phyloP scores from a whole-genome alignment of 805 yeast genomes.

The Ogataea glucozyma region DNA sequence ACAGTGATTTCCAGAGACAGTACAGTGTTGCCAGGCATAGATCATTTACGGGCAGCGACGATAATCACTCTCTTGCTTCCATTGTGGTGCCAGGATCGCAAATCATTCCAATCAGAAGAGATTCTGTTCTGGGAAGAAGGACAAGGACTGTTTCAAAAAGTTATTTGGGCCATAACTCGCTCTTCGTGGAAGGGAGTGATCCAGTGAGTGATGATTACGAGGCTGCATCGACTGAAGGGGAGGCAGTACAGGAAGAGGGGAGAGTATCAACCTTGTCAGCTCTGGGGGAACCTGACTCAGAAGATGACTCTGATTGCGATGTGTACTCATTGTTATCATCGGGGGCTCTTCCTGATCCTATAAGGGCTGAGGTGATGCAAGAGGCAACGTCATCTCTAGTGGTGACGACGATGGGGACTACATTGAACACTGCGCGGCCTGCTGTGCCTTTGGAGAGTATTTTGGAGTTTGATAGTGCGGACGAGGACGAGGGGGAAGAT shows the following conservation, averaged over 20 bases:
- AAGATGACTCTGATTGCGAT: not conserved
- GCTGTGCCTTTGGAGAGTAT: not conserved
- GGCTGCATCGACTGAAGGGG: not conserved
- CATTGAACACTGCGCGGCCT: not conserved
- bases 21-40: constrained; percentile 25
- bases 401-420: too few relatives aligned
- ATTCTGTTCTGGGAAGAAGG: constrained; percentile 14
- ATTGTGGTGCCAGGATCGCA: constrained; percentile 23
- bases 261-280: too few relatives aligned
- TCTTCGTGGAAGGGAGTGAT: not conserved
- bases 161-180: constrained; percentile 7
- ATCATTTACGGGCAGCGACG: constrained; percentile 19
- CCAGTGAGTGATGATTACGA: not conserved
- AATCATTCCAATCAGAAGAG: constrained; percentile 29
- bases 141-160: constrained; percentile 4
- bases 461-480: not conserved
- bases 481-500: not conserved
- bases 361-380: not conserved
- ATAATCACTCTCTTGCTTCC: constrained; percentile 25
- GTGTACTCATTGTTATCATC: constrained; percentile 8
- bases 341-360: not conserved
- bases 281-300: too few relatives aligned
- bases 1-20: constrained; percentile 15
- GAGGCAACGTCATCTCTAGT: not conserved
- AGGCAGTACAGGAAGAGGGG: not conserved